Percentiles rank a stretch among this genome's conserved stretches.
These are phyloP conservation scores for Teratosphaeria epicoccoides DNA, from an alignment of 2,329 filamentous ascomycete species.

Conservation along the genomic window DNA sequence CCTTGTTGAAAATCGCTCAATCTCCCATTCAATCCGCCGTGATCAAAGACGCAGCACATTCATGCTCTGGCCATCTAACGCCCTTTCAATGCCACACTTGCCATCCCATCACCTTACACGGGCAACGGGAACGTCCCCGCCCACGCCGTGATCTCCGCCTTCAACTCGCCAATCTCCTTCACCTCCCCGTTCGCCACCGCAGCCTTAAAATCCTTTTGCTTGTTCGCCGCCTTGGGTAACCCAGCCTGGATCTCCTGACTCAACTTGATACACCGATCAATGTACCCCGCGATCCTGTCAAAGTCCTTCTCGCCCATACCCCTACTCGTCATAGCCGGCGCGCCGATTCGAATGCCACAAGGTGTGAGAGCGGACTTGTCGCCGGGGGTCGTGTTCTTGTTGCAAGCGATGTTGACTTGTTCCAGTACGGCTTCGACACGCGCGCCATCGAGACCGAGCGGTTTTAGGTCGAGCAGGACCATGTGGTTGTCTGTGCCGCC, in stretches of 20 bases:
- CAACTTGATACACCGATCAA: slow-evolving; percentile 79
- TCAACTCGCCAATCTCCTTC: slow-evolving; percentile 67
- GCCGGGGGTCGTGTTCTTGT: slow-evolving; percentile 97
- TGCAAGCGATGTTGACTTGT: slow-evolving; percentile 97
- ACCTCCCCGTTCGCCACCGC: slow-evolving; percentile 66
- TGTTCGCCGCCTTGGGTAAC: slow-evolving; percentile 95
- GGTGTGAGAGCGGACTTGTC: slow-evolving; percentile 96
- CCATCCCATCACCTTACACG: slow-evolving; percentile 37
- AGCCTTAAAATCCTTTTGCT: slow-evolving; percentile 98
- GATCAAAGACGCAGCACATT: background rate
- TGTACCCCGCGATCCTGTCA: slow-evolving; percentile 78
- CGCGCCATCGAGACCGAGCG: slow-evolving; percentile 71
- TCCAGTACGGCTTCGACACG: slow-evolving; percentile 93
- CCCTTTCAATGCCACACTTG: background rate
- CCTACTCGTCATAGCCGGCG: slow-evolving; percentile 92
- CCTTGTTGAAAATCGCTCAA: background rate
- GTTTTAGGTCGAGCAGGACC: slow-evolving; percentile 87
- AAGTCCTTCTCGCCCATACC: slow-evolving; percentile 91
- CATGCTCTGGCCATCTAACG: background rate
- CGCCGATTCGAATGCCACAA: slow-evolving; percentile 89
- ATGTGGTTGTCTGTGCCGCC: slow-evolving; percentile 97
- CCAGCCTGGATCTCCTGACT: slow-evolving; percentile 75
- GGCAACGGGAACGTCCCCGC: slow-evolving; percentile 86
- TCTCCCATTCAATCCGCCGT: background rate
- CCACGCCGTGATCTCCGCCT: slow-evolving; percentile 84